A percentile compares a stretch with the other conserved stretches of the same genome.
Evolutionary conservation across 2,329 filamentous ascomycete genomes (phyloP).

Genomic region (Rutstroemia sp.): DNA sequence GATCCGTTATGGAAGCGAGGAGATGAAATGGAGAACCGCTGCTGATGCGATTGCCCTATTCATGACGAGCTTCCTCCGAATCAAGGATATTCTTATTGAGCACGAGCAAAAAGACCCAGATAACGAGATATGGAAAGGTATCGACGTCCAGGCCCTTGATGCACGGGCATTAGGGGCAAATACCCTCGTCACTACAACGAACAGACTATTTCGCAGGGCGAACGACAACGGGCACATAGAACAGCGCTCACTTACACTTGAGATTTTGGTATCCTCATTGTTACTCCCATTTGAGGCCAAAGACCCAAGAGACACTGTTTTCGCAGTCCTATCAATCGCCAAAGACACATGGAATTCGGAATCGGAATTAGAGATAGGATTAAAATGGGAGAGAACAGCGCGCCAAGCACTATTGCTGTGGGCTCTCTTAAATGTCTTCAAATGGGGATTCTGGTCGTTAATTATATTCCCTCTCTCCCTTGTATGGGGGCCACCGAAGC

Average conservation of each 20-base stretch:
- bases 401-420: background rate
- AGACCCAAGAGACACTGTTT: conserved; percentile 17
- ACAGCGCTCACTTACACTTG: conserved; percentile 14
- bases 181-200: conserved; percentile 12
- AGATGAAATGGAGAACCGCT: conserved; percentile 12
- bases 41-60: conserved; percentile 17
- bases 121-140: background rate
- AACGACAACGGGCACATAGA: conserved; percentile 11
- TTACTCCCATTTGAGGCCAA: conserved; percentile 16
- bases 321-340: conserved; percentile 14
- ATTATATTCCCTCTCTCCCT: background rate
- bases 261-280: conserved; percentile 15
- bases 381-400: background rate
- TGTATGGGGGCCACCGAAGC: background rate
- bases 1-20: background rate
- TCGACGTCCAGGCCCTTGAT: conserved; percentile 6
- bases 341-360: conserved; percentile 11
- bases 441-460: background rate
- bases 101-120: background rate
- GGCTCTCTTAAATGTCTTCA: background rate
- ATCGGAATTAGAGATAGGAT: background rate
- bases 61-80: conserved; percentile 14
- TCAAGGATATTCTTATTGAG: conserved; percentile 3
- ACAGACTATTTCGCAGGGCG: conserved; percentile 14
- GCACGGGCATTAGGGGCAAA: conserved; percentile 15